Percentiles rank a stretch among this genome's conserved stretches.
These are phyloP conservation scores for Nakazawaea holstii DNA, from an alignment of 805 yeast species.

Conservation along the genomic window DNA sequence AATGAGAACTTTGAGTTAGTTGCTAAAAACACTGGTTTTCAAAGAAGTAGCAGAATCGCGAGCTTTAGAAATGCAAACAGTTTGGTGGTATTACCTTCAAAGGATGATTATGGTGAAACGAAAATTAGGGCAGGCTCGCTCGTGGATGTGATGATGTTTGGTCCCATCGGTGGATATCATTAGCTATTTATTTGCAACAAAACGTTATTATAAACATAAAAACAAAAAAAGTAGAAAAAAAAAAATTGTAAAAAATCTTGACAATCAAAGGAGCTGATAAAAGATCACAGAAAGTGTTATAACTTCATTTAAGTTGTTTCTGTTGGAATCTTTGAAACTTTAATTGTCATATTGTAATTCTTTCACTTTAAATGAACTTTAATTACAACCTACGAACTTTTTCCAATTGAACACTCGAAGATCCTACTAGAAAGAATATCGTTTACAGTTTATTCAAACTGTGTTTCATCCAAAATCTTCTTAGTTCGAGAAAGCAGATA, in stretches of 20 bases:
- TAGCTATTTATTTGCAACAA: background rate
- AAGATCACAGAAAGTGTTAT: too few species aligned
- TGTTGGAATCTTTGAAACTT: too few species aligned
- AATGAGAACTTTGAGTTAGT: conserved; percentile 19
- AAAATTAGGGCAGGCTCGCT: background rate
- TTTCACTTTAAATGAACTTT: too few species aligned
- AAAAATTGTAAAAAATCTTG: too few species aligned
- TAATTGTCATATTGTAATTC: too few species aligned
- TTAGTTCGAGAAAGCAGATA: background rate
- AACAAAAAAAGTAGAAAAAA: background rate
- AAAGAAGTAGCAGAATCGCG: conserved; percentile 44
- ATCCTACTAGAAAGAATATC: background rate
- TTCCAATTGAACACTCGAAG: too few species aligned
- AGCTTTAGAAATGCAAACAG: conserved; percentile 44
- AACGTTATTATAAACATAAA: background rate
- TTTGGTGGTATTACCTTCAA: conserved; percentile 36
- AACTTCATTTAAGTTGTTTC: too few species aligned
- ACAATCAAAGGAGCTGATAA: too few species aligned
- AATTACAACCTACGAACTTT: too few species aligned
- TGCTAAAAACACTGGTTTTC: conserved; percentile 43
- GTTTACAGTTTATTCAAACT: background rate
- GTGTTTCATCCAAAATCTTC: background rate
- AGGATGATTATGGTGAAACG: conserved; percentile 9
- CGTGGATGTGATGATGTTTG: conserved; percentile 7
- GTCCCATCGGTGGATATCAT: background rate